Base-by-base conservation (phyloP, 345 rosid species). In the Pistacia integerrima region DNA sequence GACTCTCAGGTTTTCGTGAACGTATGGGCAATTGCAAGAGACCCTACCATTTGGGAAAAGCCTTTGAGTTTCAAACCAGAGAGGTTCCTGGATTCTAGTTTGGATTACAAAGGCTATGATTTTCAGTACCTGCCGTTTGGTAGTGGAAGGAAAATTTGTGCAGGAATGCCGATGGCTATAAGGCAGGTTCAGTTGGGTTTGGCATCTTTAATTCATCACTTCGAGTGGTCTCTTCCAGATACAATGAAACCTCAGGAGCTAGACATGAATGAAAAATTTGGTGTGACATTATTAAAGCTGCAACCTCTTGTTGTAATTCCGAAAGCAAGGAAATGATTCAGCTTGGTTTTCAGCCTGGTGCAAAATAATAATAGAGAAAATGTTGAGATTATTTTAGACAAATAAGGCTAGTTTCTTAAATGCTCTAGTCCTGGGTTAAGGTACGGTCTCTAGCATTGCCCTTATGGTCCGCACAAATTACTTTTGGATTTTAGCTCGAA, bases 51-150 rank as follows among this genome's bases (percentile, higher is more conserved):
- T 2, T 82, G 82, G 82, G 73, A 74, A 18, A 70, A 82, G 17
- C 74, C 82, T 2, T 67, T 62, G 72, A 25, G 49, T 17, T 82
- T 75, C 8, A 61, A 63, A 25, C 82, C 85, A 18, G 82, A 82
- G 61, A 72, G 77, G 70, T 78, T 82, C 64, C 10, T 65, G 46
- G 52, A 67, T 35, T 70, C 74, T 22, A 28, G 67, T 41, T 36
- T 78, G 65, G 82, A 82, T 64, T 78, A 33, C 71, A 82, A 78
- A 52, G 85, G 85, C 3, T 60, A 33, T 13, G 51, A 78, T 14
- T 82, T 78, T 30, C 77, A 78, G 71, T 78, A 14, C 63, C 51
- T 82, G 60, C 85, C 87, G 11, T 87, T 87, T 79, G 87, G 90
- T n/a, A 78, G 77, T 48, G 90, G 90, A 2, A 38, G 88, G 70